Conservation (phyloP, 495 filamentous ascomycete species). For the Annulohypoxylon bovei region DNA sequence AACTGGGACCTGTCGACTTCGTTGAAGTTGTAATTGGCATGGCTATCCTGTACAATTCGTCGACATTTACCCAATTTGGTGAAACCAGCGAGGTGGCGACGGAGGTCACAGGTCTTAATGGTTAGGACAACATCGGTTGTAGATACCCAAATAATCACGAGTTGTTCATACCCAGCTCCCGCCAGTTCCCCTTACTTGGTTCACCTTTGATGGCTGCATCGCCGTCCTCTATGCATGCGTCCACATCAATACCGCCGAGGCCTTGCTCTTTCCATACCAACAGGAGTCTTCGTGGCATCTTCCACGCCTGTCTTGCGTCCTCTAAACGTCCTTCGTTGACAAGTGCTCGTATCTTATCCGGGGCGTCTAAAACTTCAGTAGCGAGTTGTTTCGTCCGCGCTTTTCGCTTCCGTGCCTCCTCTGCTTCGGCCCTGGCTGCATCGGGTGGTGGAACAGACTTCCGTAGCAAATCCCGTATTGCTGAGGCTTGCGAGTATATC, state of each 20-base stretch:
- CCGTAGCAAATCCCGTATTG: constrained; percentile 66
- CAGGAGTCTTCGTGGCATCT: constrained; percentile 62
- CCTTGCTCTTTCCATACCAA: constrained; percentile 62
- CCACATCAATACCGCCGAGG: constrained; percentile 60
- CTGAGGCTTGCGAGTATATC: constrained; percentile 80
- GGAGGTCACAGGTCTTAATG: not conserved
- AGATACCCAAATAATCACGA: constrained; percentile 12
- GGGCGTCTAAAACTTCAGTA: constrained; percentile 70
- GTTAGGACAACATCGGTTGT: not conserved
- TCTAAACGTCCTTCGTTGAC: constrained; percentile 67
- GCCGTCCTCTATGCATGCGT: constrained; percentile 61
- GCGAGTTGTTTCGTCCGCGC: constrained; percentile 72
- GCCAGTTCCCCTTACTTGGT: constrained; percentile 43
- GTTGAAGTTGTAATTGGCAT: constrained; percentile 1
- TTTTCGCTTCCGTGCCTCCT: constrained; percentile 49
- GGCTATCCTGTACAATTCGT: not conserved
- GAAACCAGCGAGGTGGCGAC: not conserved
- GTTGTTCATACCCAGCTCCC: constrained; percentile 22
- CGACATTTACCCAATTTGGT: not conserved
- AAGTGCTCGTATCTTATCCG: constrained; percentile 72
- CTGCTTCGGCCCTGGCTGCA: constrained; percentile 47
- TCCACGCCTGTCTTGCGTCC: constrained; percentile 69
- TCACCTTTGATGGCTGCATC: constrained; percentile 56
- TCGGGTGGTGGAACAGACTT: constrained; percentile 48
- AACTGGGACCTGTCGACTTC: not conserved